These are phyloP conservation scores for Aciculosporium take DNA, from an alignment of 2,329 filamentous ascomycete genomes.

Conservation along the genomic window DNA sequence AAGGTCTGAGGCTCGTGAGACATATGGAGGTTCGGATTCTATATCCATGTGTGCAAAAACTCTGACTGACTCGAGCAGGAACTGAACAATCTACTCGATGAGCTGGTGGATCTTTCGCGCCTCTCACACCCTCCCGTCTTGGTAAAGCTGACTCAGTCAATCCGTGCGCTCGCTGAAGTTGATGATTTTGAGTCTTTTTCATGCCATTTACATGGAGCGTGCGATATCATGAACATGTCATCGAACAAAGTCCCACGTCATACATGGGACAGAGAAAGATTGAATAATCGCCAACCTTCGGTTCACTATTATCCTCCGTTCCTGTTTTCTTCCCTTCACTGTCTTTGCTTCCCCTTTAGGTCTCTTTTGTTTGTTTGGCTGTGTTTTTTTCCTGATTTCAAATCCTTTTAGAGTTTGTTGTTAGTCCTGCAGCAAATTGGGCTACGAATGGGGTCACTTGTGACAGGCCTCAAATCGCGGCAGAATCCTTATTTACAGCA, in stretches of 20 bases:
- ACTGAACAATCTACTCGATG: slow-evolving; percentile 14
- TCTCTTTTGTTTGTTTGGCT: slow-evolving; percentile 6
- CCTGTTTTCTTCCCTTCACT: background rate
- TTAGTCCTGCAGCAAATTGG: slow-evolving; percentile 22
- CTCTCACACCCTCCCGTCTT: background rate
- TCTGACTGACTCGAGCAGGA: slow-evolving; percentile 18
- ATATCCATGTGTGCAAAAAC: background rate
- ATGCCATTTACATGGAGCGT: background rate
- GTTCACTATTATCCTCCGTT: background rate
- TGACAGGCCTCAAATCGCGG: slow-evolving; percentile 25
- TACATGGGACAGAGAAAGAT: background rate
- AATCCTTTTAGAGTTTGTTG: slow-evolving; percentile 8
- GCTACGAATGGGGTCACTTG: slow-evolving; percentile 22
- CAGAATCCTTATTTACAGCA: slow-evolving; percentile 27
- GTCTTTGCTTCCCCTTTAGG: background rate
- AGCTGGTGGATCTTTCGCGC: background rate
- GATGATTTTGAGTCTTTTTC: background rate
- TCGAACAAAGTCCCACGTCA: background rate
- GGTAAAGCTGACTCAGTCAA: background rate
- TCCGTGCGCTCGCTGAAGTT: background rate
- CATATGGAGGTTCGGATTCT: slow-evolving; percentile 27
- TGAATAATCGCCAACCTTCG: background rate
- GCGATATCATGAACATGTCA: background rate
- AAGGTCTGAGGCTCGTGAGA: slow-evolving; percentile 29
- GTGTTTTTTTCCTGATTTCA: slow-evolving; percentile 17